Evolutionary conservation across 2,329 filamentous ascomycete species (phyloP).

Genomic region (Monilinia vaccinii-corymbosi): DNA sequence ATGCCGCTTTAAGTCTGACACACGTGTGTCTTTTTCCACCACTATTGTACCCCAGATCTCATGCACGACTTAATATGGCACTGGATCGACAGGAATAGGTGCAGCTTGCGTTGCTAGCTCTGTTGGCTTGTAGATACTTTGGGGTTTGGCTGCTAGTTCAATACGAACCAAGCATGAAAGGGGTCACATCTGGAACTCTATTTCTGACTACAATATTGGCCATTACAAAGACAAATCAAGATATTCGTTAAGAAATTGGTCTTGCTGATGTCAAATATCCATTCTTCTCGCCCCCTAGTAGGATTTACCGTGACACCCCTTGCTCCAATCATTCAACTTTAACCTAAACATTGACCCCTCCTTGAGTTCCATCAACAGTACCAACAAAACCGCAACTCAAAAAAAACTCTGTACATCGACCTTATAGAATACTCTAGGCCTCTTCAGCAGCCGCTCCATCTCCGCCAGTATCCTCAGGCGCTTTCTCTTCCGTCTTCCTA

Average conservation of each 20-base stretch:
- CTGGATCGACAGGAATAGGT: background rate
- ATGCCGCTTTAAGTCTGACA: slow-evolving; percentile 8
- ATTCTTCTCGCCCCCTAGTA: background rate
- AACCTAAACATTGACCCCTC: background rate
- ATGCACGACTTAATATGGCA: background rate
- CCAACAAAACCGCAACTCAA: background rate
- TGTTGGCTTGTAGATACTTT: background rate
- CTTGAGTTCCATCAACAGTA: background rate
- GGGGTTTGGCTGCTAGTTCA: background rate
- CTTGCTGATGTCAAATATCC: background rate
- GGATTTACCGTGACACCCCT: no score
- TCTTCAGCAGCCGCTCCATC: background rate
- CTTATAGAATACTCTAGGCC: background rate
- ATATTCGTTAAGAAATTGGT: background rate
- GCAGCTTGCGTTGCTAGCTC: background rate
- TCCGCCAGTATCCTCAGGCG: no score
- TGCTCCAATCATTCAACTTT: background rate
- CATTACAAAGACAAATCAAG: background rate
- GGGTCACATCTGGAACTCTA: background rate
- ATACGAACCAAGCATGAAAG: background rate
- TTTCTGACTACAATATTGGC: background rate
- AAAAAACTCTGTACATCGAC: background rate
- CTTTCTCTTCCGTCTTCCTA: background rate
- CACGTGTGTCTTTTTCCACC: slow-evolving; percentile 5
- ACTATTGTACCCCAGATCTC: background rate